Conservation (phyloP, 805 yeast genomes). For the Candida montana region DNA sequence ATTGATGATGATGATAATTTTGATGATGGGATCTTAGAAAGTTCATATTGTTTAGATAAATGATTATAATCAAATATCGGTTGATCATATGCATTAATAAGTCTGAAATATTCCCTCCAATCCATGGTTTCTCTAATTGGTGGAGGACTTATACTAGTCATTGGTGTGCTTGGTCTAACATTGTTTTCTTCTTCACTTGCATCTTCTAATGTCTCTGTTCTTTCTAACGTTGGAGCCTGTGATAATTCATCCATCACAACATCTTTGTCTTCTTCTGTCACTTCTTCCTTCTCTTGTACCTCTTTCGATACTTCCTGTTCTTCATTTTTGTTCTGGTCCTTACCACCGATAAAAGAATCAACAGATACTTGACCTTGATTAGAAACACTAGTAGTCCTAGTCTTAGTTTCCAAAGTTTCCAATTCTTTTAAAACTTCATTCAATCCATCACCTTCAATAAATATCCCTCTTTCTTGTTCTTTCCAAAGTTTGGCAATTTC, state of each 20-base stretch:
- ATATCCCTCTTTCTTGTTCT: slow-evolving; percentile 80
- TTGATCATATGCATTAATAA: slow-evolving; percentile 59
- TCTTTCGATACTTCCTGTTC: no score
- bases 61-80: slow-evolving; percentile 61
- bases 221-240: not conserved
- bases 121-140: slow-evolving; percentile 32
- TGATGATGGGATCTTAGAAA: slow-evolving; percentile 19
- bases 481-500: slow-evolving; percentile 81
- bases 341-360: slow-evolving; percentile 10
- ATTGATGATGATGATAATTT: slow-evolving; percentile 25
- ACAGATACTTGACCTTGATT: slow-evolving; percentile 6
- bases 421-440: slow-evolving; percentile 59
- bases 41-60: slow-evolving; percentile 54
- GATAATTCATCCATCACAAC: not conserved
- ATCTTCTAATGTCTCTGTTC: slow-evolving; percentile 13
- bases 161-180: slow-evolving; percentile 14
- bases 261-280: not conserved
- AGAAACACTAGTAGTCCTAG: slow-evolving; percentile 3
- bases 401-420: slow-evolving; percentile 21
- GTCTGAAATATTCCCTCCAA: slow-evolving; percentile 70
- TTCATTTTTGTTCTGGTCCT: not conserved
- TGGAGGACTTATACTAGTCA: slow-evolving; percentile 24
- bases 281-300: not conserved
- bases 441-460: slow-evolving; percentile 73
- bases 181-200: slow-evolving; percentile 15